Evolutionary conservation across 306 rosid genomes (phyloP).

Genomic region (Dalbergia cochinchinensis): DNA sequence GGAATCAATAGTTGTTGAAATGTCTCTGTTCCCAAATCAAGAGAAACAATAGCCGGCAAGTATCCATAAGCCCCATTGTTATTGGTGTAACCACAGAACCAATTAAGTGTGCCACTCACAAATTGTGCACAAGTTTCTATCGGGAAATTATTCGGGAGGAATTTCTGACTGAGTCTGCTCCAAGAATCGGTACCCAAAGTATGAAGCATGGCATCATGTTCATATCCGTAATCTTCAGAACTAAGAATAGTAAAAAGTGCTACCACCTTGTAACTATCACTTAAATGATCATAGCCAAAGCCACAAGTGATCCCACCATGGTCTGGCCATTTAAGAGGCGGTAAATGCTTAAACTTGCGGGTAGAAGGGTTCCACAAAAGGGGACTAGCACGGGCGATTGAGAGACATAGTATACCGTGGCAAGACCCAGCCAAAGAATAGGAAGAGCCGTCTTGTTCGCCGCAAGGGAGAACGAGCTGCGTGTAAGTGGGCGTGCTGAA

Average conservation of each 20-base stretch:
- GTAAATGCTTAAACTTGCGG: conserved; percentile 19
- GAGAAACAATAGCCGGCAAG: conserved; percentile 46
- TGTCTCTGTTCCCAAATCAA: conserved; percentile 48
- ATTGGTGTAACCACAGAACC: conserved; percentile 4
- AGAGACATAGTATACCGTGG: conserved; percentile 47
- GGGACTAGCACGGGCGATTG: neutral
- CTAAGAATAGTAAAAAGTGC: conserved; percentile 1
- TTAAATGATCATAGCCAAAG: conserved; percentile 47
- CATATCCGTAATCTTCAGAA: neutral
- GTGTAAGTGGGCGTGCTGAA: neutral
- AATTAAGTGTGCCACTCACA: conserved; percentile 45
- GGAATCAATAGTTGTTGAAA: conserved; percentile 47
- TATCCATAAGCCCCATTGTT: no score
- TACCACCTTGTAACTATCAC: conserved; percentile 46
- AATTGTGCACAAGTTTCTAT: no score
- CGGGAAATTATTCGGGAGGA: no score
- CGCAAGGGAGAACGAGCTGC: neutral
- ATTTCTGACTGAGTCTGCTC: no score
- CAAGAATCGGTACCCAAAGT: conserved; percentile 28
- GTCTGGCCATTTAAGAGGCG: neutral
- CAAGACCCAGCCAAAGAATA: conserved; percentile 47
- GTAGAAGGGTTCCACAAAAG: conserved; percentile 47
- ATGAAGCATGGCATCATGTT: conserved; percentile 16
- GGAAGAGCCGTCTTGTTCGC: neutral
- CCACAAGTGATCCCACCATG: neutral